Percentiles rank a stretch among this genome's conserved stretches.
Conservation (phyloP, 2,329 filamentous ascomycete species). For the Arthrobotrys entomopaga region DNA sequence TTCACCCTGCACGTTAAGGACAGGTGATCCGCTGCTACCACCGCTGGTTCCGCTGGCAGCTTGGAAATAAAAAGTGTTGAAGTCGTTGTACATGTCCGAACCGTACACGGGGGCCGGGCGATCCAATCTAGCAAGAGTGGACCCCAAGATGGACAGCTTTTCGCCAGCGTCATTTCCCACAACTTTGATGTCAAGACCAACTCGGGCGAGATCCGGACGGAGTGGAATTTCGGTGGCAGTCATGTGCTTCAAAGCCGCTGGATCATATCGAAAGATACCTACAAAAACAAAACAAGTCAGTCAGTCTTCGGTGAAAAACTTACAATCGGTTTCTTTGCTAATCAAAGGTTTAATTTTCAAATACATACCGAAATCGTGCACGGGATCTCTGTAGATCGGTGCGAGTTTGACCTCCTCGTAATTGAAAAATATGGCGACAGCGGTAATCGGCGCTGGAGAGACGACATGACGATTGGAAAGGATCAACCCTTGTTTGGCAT, state of each 20-base stretch:
- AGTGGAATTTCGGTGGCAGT: slow-evolving; percentile 59
- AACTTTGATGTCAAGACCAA: slow-evolving; percentile 59
- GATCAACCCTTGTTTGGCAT: slow-evolving; percentile 58
- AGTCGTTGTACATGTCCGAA: slow-evolving; percentile 59
- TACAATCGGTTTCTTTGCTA: background rate
- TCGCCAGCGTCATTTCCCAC: slow-evolving; percentile 60
- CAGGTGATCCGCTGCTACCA: slow-evolving; percentile 59
- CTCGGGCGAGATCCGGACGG: slow-evolving; percentile 58
- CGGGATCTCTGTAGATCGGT: slow-evolving; percentile 59
- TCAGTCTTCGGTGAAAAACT: no score
- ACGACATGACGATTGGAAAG: slow-evolving; percentile 59
- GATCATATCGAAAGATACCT: slow-evolving; percentile 58
- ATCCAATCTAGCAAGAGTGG: slow-evolving; percentile 59
- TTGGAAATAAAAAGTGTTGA: slow-evolving; percentile 60
- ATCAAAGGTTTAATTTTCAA: background rate
- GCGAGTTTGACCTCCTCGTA: slow-evolving; percentile 59
- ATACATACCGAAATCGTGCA: slow-evolving; percentile 59
- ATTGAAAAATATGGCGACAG: slow-evolving; percentile 59
- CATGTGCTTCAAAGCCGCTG: slow-evolving; percentile 58
- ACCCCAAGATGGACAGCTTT: slow-evolving; percentile 59
- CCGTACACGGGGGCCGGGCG: slow-evolving; percentile 59
- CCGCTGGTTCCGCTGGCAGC: slow-evolving; percentile 59
- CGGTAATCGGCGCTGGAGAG: slow-evolving; percentile 59
- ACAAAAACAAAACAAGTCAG: background rate
- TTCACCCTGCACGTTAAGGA: slow-evolving; percentile 59